A percentile compares a stretch with the other conserved stretches of the same genome.
Evolutionary conservation across 257 asterid genomes (phyloP).

Genomic region (Striga asiatica): DNA sequence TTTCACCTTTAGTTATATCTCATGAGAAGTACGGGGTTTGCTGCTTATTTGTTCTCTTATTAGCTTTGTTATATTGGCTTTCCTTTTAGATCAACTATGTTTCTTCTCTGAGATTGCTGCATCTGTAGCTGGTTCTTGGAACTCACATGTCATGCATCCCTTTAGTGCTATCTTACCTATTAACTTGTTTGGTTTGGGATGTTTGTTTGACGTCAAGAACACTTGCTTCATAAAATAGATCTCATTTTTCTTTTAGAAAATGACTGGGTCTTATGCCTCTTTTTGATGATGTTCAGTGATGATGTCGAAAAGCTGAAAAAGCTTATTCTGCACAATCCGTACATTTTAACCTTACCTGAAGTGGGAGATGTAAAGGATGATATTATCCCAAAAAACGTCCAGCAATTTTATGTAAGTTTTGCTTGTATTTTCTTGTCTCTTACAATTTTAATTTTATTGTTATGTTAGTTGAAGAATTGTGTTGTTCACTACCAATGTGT

Average conservation of each 20-base stretch:
- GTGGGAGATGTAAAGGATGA: conserved; percentile 82
- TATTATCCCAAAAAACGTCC: conserved; percentile 72
- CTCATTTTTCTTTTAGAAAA: background rate
- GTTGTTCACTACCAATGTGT: background rate
- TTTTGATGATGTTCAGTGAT: conserved; percentile 41
- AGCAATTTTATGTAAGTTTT: conserved; percentile 77
- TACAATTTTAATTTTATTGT: background rate
- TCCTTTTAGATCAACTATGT: background rate
- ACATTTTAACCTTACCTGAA: conserved; percentile 72
- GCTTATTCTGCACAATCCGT: conserved; percentile 88
- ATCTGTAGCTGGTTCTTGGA: background rate
- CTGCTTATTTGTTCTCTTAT: conserved; percentile 4
- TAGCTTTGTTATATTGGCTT: background rate
- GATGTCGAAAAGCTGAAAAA: conserved; percentile 91
- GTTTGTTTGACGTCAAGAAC: background rate
- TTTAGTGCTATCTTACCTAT: background rate
- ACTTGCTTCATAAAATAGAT: background rate
- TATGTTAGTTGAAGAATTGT: background rate
- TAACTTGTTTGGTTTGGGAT: background rate
- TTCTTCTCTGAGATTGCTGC: conserved; percentile 9
- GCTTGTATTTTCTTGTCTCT: background rate
- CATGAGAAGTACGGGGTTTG: background rate
- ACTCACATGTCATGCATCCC: background rate
- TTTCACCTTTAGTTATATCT: background rate
- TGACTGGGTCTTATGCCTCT: conserved; percentile 8